Evolutionary conservation across 1,139 yeast species (phyloP), one percentile per base, ranked within the genome.

Genomic region (Taphrina wiesneri): DNA sequence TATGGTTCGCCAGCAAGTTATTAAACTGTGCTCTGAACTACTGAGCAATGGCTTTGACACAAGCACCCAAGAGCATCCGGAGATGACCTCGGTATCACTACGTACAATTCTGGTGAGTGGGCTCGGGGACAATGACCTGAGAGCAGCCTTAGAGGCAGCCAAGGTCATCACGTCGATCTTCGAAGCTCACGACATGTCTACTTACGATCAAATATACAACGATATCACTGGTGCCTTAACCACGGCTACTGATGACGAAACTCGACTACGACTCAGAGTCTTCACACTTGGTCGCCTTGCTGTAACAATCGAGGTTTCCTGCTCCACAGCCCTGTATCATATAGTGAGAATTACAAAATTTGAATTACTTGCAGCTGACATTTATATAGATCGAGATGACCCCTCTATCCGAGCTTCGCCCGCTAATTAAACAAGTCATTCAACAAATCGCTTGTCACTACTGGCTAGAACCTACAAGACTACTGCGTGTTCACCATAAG

Each of bases 301-400:
- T n/a, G 15, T 15, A 5, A 25, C 9, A 5, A 28, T 36, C 34
- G 59, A 54, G 34, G 59, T 32, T 5, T 6, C 13, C 13, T 49
- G 59, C 9, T 17, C 59, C 11, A 25, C 46, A 2, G 59, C 59
- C 15, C 36, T 54, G 5, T 54, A 23, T 32, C 34, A 54, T 39
- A 39, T 54, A 15, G 59, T 39, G 15, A 15, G 56, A 26, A 28
- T 9, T 13, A 15, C 17, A 19, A 13, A 28, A 2, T n/a, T 15
- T 17, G 19, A 17, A 11, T 13, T 26, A 2, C 5, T 28, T 15
- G 26, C 36, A 15, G 34, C 34, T 49, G 21, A 49, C n/a, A 15
- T 21, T 7, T 4, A 11, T n/a, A 15, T 17, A 49, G 54, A 26
- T 49, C 34, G 36, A 49, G 34, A 28, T 49, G 39, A 26, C 39